Conservation (phyloP, 192 early-diverging fungal species). For the Coemansia sp. region DNA sequence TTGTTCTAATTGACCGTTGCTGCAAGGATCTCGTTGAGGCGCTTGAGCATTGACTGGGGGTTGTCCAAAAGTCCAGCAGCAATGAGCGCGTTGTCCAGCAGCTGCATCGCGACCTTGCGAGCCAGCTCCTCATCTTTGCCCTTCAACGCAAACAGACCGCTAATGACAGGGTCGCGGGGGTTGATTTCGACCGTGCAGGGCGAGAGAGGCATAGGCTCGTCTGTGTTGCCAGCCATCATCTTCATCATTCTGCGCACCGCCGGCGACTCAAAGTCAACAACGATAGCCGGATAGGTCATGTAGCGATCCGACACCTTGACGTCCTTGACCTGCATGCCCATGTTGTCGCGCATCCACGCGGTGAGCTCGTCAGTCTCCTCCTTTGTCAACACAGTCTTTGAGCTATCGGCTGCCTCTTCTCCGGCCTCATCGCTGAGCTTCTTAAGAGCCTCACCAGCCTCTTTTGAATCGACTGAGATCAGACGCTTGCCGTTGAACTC, state of each 20-base stretch:
- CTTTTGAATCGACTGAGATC: slow-evolving; percentile 57
- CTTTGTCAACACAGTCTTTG: slow-evolving; percentile 49
- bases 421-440: slow-evolving; percentile 63
- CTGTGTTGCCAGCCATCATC: slow-evolving; percentile 51
- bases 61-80: slow-evolving; percentile 77
- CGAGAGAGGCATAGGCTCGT: slow-evolving; percentile 57
- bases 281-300: slow-evolving; percentile 72
- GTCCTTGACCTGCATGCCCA: slow-evolving; percentile 66
- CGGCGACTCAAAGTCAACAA: slow-evolving; percentile 71
- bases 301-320: slow-evolving; percentile 72
- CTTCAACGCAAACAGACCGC: slow-evolving; percentile 63
- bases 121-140: slow-evolving; percentile 62
- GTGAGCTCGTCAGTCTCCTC: slow-evolving; percentile 61
- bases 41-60: slow-evolving; percentile 73
- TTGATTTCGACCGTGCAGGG: slow-evolving; percentile 77
- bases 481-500: slow-evolving; percentile 79
- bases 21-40: slow-evolving; percentile 61
- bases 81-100: slow-evolving; percentile 73
- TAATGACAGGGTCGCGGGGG: slow-evolving; percentile 66
- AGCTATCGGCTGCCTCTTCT: slow-evolving; percentile 39
- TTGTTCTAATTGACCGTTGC: slow-evolving; percentile 14
- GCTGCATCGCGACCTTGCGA: slow-evolving; percentile 67
- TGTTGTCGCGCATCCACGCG: slow-evolving; percentile 60
- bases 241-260: slow-evolving; percentile 65
- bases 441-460: slow-evolving; percentile 66